A percentile compares a stretch with the other conserved stretches of the same genome.
These are phyloP conservation scores for Spirogloea muscicola DNA, from an alignment of 139 green algal genomes.

Conservation along the genomic window DNA sequence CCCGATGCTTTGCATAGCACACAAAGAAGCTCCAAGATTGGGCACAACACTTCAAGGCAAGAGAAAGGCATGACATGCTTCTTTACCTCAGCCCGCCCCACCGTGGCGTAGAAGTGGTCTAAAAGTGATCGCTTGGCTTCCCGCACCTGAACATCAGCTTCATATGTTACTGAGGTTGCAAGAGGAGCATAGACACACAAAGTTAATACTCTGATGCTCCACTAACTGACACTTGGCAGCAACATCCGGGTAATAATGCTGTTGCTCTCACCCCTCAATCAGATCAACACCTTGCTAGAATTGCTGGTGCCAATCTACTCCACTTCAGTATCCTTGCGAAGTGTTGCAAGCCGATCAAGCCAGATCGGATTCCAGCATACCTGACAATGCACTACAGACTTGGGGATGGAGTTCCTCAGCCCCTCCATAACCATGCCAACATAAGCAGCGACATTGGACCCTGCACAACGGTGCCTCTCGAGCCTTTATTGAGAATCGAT, in stretches of 20 bases:
- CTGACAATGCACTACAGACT: conserved; percentile 47
- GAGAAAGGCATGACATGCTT: background rate
- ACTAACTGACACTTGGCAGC: background rate
- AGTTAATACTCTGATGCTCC: background rate
- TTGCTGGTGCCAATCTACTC: background rate
- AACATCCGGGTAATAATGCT: background rate
- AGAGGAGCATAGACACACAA: background rate
- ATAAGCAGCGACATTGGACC: conserved; percentile 31
- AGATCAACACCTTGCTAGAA: background rate
- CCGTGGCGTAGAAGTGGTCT: conserved; percentile 25
- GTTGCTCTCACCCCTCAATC: background rate
- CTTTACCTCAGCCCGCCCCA: conserved; percentile 9
- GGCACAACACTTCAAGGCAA: no score
- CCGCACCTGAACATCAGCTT: conserved; percentile 14
- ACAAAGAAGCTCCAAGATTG: no score
- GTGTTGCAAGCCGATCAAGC: no score
- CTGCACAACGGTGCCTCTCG: background rate
- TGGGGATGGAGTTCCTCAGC: conserved; percentile 39
- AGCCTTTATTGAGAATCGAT: no score
- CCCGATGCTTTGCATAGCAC: no score
- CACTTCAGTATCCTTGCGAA: background rate
- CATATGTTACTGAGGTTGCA: background rate
- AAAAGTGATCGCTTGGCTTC: conserved; percentile 20
- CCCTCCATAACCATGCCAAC: conserved; percentile 27
- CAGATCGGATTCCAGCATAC: no score